A percentile compares a stretch with the other conserved stretches of the same genome.
Conservation (phyloP, 2,329 filamentous ascomycete genomes). For the Cercospora sesami region DNA sequence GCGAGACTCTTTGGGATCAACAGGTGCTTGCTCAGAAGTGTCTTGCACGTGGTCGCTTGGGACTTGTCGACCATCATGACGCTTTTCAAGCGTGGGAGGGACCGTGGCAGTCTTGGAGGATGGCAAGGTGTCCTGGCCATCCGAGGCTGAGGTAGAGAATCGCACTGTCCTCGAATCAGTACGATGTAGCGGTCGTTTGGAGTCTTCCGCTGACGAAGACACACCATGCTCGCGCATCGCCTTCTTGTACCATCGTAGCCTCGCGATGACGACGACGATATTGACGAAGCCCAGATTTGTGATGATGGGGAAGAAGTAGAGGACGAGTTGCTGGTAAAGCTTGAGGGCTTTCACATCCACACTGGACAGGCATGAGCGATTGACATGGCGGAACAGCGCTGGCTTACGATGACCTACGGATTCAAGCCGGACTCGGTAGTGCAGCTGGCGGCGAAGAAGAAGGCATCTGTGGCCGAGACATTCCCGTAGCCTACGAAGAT, state of each 20-base stretch:
- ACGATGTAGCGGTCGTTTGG: neutral
- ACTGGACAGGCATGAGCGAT: conserved; percentile 35
- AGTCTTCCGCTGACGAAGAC: neutral
- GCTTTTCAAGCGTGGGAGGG: neutral
- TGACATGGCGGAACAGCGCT: neutral
- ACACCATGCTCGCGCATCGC: conserved; percentile 35
- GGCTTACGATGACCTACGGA: conserved; percentile 41
- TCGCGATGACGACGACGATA: conserved; percentile 50
- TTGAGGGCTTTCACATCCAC: conserved; percentile 53
- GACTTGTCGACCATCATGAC: neutral
- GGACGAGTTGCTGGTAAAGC: conserved; percentile 54
- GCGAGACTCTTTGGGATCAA: neutral
- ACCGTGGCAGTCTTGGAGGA: neutral
- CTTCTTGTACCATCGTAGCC: conserved; percentile 53
- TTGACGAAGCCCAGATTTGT: conserved; percentile 55
- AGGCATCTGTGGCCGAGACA: conserved; percentile 49
- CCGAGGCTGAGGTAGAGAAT: neutral
- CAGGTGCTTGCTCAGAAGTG: neutral
- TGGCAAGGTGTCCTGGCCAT: neutral
- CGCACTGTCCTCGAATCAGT: neutral
- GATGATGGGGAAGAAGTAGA: conserved; percentile 54
- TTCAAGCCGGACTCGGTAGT: conserved; percentile 56
- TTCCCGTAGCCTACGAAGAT: conserved; percentile 46
- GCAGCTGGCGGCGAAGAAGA: conserved; percentile 53
- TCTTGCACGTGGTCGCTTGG: neutral